Base-by-base conservation (phyloP, 371 early-diverging fungal species). In the Syncephalastrum racemosum region DNA sequence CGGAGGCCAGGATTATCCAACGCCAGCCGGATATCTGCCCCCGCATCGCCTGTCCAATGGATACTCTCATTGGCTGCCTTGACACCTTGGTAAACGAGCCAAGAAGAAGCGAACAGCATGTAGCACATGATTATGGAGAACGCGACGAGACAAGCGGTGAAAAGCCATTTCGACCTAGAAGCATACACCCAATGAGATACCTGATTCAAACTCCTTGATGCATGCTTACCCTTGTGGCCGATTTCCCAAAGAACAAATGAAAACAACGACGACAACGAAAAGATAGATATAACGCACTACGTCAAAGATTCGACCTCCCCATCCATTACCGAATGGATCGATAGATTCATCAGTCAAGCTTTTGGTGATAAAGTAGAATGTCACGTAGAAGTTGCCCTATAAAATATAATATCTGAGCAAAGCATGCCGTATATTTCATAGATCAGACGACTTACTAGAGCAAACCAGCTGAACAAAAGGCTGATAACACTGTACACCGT, bases 181-280 rank as follows among this genome's bases (percentile, higher is more conserved):
- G 13, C 15, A 18, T 13, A 15, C 4, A 22, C 6, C 23, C 0
- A 20, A 24, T 24, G 22, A 46, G 12, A 49, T n/a, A 31, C 36
- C 2, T 8, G 1, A 12, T 31, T 5, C 36, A 0, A 10, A 8
- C 1, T 31, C 36, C 0, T 31, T 2, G 50, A 18, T 12, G 24
- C 14, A 23, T 2, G 23, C 75, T 71, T 86, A 89, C 60, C 95
- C 95, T 75, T 95, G 93, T 7, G 96, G 96, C 2, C 94, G 80
- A 66, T 96, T 95, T 39, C 97, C 97, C 77, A 96, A 82, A 39
- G 95, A 89, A 47, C 88, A 82, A 31, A 95, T 89, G 64, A 94
- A 92, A 23, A 88, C 80, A 24, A 86, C 77, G 16, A 90, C 75
- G 42, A 95, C 75, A 12, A 92, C 79, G 57, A 89, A 79, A 8